Conservation (phyloP, 768 basidiomycete species). For the Lactarius psammicola region DNA sequence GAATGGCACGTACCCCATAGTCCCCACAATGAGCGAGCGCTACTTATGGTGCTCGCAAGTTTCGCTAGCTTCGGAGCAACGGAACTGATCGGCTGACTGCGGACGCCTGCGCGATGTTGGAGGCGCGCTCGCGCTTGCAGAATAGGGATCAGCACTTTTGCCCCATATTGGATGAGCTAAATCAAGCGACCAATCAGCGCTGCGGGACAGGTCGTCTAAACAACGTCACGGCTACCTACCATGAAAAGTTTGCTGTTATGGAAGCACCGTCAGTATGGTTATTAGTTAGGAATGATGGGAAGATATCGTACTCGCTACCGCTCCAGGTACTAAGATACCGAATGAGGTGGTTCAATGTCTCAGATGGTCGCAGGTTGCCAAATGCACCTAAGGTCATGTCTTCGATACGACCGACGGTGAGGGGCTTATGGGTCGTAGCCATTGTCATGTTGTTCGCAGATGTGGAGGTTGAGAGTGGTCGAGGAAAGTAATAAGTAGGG, state of each 20-base stretch:
- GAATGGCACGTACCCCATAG: constrained; percentile 74
- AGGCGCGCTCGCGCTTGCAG: too few species aligned
- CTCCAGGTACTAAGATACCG: constrained; percentile 81
- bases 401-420: constrained; percentile 52
- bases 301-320: constrained; percentile 73
- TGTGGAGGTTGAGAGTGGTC: not conserved
- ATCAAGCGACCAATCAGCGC: constrained; percentile 1
- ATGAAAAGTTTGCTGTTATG: too few species aligned
- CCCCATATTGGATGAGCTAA: too few species aligned
- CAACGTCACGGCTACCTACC: constrained; percentile 31
- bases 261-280: constrained; percentile 7
- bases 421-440: constrained; percentile 49
- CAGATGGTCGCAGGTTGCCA: constrained; percentile 53
- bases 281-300: too few species aligned
- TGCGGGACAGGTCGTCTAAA: not conserved
- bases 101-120: too few species aligned
- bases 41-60: constrained; percentile 54
- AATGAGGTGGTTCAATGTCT: constrained; percentile 68
- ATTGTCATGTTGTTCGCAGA: constrained; percentile 37
- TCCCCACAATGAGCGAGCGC: constrained; percentile 72
- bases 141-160: too few species aligned
- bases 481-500: not conserved
- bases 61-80: constrained; percentile 54
- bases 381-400: constrained; percentile 67
- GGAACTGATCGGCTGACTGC: constrained; percentile 50